Evolutionary conservation across 768 basidiomycete genomes (phyloP).

Genomic region (Amanita polypyramis): DNA sequence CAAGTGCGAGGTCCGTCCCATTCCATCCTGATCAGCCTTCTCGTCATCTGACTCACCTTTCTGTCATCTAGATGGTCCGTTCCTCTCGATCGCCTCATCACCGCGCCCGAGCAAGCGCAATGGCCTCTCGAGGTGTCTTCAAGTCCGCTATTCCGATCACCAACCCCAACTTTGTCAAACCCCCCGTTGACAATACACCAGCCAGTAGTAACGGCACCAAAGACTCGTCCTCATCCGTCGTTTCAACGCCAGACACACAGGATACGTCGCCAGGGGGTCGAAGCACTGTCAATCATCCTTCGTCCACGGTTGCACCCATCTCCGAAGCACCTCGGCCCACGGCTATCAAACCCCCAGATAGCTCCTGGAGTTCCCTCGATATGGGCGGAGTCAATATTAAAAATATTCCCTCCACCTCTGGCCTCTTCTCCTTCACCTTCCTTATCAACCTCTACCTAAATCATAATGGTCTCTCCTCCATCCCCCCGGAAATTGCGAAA

Average conservation of each 20-base stretch:
- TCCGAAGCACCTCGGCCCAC: conserved; percentile 57
- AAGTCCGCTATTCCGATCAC: conserved; percentile 88
- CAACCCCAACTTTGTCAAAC: conserved; percentile 70
- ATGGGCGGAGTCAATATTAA: conserved; percentile 95
- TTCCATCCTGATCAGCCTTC: conserved; percentile 15
- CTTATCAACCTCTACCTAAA: conserved; percentile 93
- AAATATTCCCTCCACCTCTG: conserved; percentile 70
- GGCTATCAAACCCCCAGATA: conserved; percentile 54
- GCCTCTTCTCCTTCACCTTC: conserved; percentile 82
- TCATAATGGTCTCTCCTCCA: conserved; percentile 72
- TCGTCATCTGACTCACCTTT: conserved; percentile 26
- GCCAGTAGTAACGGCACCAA: conserved; percentile 9
- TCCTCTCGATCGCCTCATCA: conserved; percentile 85
- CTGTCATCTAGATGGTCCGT: conserved; percentile 63
- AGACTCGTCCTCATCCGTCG: conserved; percentile 20
- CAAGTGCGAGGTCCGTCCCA: conserved; percentile 78
- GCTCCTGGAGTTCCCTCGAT: conserved; percentile 85
- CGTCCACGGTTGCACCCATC: conserved; percentile 67
- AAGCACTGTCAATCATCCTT: conserved; percentile 47
- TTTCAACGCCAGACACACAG: conserved; percentile 6
- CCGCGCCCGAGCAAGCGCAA: conserved; percentile 88
- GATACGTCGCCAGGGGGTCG: conserved; percentile 18
- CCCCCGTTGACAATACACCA: conserved; percentile 20
- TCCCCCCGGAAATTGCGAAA: conserved; percentile 77
- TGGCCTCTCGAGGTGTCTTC: conserved; percentile 79